Conservation (phyloP, 768 basidiomycete species). For the Tephrocybe sp. region DNA sequence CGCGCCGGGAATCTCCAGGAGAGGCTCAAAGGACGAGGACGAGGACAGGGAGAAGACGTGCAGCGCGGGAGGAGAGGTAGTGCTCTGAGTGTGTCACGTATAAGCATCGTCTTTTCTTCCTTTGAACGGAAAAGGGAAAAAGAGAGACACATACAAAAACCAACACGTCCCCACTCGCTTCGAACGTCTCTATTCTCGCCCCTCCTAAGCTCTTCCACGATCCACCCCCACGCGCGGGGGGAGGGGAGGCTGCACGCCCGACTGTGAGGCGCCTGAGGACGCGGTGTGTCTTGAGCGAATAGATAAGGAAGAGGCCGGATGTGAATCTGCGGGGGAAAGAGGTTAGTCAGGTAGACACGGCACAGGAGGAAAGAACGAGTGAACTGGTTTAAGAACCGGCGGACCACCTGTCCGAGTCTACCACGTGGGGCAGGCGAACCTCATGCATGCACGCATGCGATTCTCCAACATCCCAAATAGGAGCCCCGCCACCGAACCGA, state of each 20-base stretch:
- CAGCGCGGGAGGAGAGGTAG: constrained; percentile 52
- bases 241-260: constrained; percentile 1
- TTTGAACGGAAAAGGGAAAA: background rate
- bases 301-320: constrained; percentile 6
- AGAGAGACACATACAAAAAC: constrained; percentile 49
- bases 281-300: constrained; percentile 34
- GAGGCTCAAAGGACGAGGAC: constrained; percentile 47
- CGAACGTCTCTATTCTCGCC: constrained; percentile 34
- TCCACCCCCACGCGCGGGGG: background rate
- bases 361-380: no score
- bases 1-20: constrained; percentile 49
- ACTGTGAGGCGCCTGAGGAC: constrained; percentile 48
- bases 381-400: no score
- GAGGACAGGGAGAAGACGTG: constrained; percentile 61
- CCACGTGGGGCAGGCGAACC: no score
- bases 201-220: constrained; percentile 23
- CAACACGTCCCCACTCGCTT: constrained; percentile 48
- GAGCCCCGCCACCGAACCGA: no score
- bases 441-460: no score
- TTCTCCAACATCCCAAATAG: no score
- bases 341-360: no score
- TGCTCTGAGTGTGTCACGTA: constrained; percentile 48
- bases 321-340: constrained; percentile 27
- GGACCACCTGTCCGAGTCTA: no score
- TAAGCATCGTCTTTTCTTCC: background rate